phyloP scores from a whole-genome alignment of 1,284 basidiomycete species.

The Cronartium quercuum region DNA sequence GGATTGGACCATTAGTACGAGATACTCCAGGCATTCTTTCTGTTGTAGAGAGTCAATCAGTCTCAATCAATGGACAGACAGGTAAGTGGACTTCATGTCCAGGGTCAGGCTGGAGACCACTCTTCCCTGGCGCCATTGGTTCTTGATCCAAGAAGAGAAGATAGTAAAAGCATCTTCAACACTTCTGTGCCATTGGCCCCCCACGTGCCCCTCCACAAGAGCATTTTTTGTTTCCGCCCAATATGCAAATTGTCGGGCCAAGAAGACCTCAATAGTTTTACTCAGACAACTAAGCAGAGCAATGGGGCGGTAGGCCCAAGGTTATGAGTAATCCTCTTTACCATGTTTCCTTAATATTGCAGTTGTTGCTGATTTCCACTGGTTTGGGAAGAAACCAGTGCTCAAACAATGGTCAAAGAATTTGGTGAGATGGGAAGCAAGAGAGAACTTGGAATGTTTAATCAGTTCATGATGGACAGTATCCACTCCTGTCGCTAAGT shows the following conservation, averaged over 20 bases:
- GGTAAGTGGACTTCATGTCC: neutral
- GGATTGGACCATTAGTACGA: too few relatives aligned
- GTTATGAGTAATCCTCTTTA: neutral
- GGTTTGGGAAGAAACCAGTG: neutral
- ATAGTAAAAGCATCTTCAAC: neutral
- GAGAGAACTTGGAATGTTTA: too few relatives aligned
- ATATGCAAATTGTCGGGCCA: neutral
- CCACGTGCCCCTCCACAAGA: neutral
- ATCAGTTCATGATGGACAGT: neutral
- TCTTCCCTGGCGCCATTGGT: neutral
- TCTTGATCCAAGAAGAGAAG: neutral
- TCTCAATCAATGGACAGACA: neutral
- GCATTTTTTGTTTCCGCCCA: neutral
- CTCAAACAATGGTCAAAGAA: neutral
- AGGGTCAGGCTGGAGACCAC: neutral
- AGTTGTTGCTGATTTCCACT: neutral
- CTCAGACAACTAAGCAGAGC: neutral
- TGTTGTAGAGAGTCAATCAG: neutral
- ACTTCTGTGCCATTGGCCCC: neutral
- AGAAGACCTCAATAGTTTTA: neutral
- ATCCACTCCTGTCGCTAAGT: neutral
- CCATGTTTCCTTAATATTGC: neutral
- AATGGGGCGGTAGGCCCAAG: neutral
- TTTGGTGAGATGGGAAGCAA: too few relatives aligned
- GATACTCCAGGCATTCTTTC: neutral